A percentile compares a stretch with the other conserved stretches of the same genome.
phyloP scores from a whole-genome alignment of 306 rosid species.

The Sicyos baderoa region DNA sequence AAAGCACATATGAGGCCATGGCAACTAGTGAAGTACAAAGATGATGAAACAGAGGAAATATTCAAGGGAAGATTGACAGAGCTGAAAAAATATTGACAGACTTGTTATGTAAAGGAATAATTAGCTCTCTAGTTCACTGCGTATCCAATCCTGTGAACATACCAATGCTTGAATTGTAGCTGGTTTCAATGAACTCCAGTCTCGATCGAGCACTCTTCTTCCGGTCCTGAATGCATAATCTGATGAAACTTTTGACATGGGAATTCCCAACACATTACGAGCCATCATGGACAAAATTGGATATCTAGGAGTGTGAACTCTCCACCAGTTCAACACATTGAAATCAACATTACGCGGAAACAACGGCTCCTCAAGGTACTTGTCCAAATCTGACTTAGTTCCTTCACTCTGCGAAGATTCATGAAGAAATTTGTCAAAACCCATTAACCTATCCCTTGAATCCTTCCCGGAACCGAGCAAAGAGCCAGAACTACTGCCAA shows the following conservation, averaged over 20 bases:
- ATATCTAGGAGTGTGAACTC: slow-evolving; percentile 92
- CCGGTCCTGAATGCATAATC: slow-evolving; percentile 48
- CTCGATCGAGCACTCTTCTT: slow-evolving; percentile 58
- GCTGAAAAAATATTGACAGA: neutral
- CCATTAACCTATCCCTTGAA: slow-evolving; percentile 75
- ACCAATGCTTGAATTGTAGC: slow-evolving; percentile 76
- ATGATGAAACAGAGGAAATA: slow-evolving; percentile 10
- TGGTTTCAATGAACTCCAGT: slow-evolving; percentile 68
- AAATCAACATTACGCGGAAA: slow-evolving; percentile 81
- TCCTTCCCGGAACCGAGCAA: slow-evolving; percentile 48
- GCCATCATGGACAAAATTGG: slow-evolving; percentile 97
- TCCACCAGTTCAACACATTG: slow-evolving; percentile 89
- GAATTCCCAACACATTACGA: slow-evolving; percentile 71
- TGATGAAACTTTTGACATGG: slow-evolving; percentile 60
- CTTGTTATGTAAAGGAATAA: neutral
- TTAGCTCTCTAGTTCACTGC: slow-evolving; percentile 80
- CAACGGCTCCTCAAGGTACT: slow-evolving; percentile 90
- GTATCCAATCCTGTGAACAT: slow-evolving; percentile 93
- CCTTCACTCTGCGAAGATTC: slow-evolving; percentile 78
- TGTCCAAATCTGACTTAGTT: slow-evolving; percentile 73
- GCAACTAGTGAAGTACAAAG: neutral
- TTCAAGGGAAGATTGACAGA: neutral
- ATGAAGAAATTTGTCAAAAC: slow-evolving; percentile 82
- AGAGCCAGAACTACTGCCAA: slow-evolving; percentile 39
- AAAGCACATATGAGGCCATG: neutral